Evolutionary conservation across 306 rosid species (phyloP).

Genomic region (Trichosanthes truncata): DNA sequence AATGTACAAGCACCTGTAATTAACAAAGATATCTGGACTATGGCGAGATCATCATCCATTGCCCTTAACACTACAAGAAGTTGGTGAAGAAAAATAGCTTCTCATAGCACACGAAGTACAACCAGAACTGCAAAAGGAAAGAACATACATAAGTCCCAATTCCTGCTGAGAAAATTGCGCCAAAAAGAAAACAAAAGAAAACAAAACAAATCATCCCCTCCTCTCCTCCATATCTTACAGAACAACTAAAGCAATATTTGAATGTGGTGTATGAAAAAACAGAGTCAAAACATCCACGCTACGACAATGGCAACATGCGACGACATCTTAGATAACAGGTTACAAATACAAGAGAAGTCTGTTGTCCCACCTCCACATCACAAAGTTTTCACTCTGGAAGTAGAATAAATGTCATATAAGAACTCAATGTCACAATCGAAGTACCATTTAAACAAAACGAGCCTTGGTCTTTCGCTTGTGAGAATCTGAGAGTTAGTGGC

Average conservation of each 20-base stretch:
- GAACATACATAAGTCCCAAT: slow-evolving; percentile 11
- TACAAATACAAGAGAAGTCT: not conserved
- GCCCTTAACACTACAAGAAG: not conserved
- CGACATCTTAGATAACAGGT: not conserved
- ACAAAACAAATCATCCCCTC: not conserved
- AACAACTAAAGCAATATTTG: not conserved
- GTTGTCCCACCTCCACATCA: not conserved
- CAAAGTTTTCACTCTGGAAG: not conserved
- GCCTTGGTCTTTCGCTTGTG: not conserved
- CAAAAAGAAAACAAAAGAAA: not conserved
- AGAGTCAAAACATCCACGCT: not conserved
- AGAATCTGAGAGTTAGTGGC: not conserved
- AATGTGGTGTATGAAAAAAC: not conserved
- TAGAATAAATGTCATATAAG: too few species aligned
- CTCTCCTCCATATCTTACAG: not conserved
- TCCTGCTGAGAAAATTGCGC: not conserved
- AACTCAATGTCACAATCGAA: not conserved
- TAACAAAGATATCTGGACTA: not conserved
- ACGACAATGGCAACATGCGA: not conserved
- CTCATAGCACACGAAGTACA: slow-evolving; percentile 41
- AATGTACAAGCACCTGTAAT: not conserved
- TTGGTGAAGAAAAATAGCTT: slow-evolving; percentile 15
- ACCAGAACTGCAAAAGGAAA: slow-evolving; percentile 57
- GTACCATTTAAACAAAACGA: not conserved
- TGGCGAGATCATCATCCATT: not conserved